Percentiles rank a stretch among this genome's conserved stretches.
These are phyloP conservation scores for Penicillium odoratum DNA, from an alignment of 495 filamentous ascomycete genomes.

Conservation along the genomic window DNA sequence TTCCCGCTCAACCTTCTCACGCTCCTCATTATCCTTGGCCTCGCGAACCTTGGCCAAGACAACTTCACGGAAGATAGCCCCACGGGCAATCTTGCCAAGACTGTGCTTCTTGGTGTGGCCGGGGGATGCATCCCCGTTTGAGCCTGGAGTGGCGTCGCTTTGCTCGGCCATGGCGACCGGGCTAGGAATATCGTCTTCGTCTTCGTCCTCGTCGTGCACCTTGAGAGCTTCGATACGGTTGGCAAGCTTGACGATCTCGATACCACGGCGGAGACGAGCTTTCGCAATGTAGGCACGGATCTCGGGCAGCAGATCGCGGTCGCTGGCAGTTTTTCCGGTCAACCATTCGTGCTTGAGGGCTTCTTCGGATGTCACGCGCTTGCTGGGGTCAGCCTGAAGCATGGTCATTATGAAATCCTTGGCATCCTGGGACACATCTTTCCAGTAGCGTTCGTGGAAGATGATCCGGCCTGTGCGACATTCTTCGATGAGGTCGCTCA, in stretches of 20 bases:
- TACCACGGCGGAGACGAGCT: constrained; percentile 85
- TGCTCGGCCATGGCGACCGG: constrained; percentile 43
- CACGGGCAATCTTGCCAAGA: constrained; percentile 71
- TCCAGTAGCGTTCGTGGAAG: constrained; percentile 99
- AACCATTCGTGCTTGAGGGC: constrained; percentile 88
- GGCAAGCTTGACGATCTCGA: constrained; percentile 94
- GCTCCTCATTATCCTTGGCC: constrained; percentile 83
- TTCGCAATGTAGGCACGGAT: constrained; percentile 93
- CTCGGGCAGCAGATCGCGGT: constrained; percentile 96
- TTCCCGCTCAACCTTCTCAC: constrained; percentile 60
- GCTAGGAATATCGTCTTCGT: constrained; percentile 72
- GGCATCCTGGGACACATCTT: constrained; percentile 91
- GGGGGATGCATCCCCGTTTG: constrained; percentile 16
- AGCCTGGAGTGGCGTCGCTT: not conserved
- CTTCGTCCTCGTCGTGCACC: constrained; percentile 89
- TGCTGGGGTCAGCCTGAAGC: constrained; percentile 73
- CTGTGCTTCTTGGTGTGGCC: constrained; percentile 56
- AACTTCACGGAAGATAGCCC: constrained; percentile 96
- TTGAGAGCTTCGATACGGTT: constrained; percentile 97
- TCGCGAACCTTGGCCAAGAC: constrained; percentile 95
- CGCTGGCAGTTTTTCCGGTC: constrained; percentile 82
- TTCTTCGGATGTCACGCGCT: constrained; percentile 77
- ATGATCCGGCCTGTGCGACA: constrained; percentile 85
- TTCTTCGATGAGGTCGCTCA: constrained; percentile 93
- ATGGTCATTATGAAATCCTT: constrained; percentile 90